Evolutionary conservation across 257 asterid genomes (phyloP), one percentile per base, ranked within the genome.

Genomic region (Solanum peruvianum): DNA sequence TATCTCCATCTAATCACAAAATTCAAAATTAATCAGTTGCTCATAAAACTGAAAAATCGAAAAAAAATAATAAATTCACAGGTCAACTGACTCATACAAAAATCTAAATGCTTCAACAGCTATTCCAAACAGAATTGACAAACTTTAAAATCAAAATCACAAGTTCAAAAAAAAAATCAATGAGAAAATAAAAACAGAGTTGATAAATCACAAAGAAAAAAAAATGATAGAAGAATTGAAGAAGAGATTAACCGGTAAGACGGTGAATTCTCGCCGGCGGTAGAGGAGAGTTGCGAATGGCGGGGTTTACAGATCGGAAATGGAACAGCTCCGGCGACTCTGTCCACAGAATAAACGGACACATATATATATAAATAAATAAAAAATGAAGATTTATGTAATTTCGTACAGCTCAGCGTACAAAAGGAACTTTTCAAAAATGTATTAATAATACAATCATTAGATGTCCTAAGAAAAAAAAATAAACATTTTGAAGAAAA

Each of bases 1-100:
- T 87, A 91, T 86, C 87, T 92, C 94, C 94, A 91, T 89, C 87
- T 37, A 45, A 88, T 33, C 20, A 49, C 15, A 44, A 44, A 39
- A 76, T 13, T 35, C 52, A 21, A 37, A 56, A 56, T n/a, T 49
- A 37, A 39, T 73, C 52, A 73, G 31, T 25, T 73, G 20, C 52
- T 11, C 81, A 9, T 72, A 20, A 11, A 72, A 35, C 47, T 72
- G 15, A 37, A 73, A 71, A 69, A 69, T 0, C 11, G 4, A 16
- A 4, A 66, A 31, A 18, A 35, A 35, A 35, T 35, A 35, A 1
- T 5, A 35, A 37, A 37, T 20, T 20, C 9, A 11, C 31, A 73
- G 29, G 80, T 20, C 52, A 73, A 37, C 52, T 73, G 20, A 39
- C 29, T 39, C 52, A 13, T n/a, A 73, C 52, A 12, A 39, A 73